Conservation (phyloP, 2,329 filamentous ascomycete genomes). For the Acephala macrosclerotiorum region DNA sequence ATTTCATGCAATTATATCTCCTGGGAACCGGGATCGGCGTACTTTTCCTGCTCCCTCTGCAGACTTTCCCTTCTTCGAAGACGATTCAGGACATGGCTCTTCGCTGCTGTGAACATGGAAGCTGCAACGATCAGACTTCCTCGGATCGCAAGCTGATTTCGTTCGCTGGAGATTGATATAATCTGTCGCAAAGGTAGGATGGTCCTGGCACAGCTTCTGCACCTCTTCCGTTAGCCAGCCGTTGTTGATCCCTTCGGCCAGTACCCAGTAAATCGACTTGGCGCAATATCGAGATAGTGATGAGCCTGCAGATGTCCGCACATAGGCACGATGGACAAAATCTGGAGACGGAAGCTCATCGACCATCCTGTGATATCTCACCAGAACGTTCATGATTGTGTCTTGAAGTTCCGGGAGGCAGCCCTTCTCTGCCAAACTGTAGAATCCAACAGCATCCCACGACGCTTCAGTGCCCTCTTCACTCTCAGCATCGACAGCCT, state of each 20-base stretch:
- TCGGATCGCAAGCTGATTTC: not conserved
- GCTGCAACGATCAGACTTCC: not conserved
- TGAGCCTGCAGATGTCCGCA: not conserved
- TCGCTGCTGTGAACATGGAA: slow-evolving; percentile 14
- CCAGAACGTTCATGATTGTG: slow-evolving; percentile 13
- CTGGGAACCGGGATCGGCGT: too few relatives aligned
- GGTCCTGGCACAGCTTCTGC: slow-evolving; percentile 8
- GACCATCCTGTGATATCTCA: slow-evolving; percentile 10
- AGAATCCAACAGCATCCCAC: slow-evolving; percentile 23
- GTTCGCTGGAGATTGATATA: slow-evolving; percentile 11
- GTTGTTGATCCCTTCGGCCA: not conserved
- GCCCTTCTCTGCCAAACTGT: slow-evolving; percentile 19
- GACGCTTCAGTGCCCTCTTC: not conserved
- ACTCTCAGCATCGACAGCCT: slow-evolving; percentile 10
- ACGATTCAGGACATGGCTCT: not conserved
- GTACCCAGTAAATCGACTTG: not conserved
- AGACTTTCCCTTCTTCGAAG: not conserved
- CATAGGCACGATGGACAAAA: slow-evolving; percentile 9
- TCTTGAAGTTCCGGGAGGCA: slow-evolving; percentile 22
- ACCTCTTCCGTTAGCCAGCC: slow-evolving; percentile 10
- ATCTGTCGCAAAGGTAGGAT: slow-evolving; percentile 2
- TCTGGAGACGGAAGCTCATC: slow-evolving; percentile 17
- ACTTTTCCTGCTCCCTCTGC: too few relatives aligned
- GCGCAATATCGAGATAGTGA: slow-evolving; percentile 5
- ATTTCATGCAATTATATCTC: too few relatives aligned